Base-by-base conservation (phyloP, 1,284 basidiomycete genomes). In the Coniferiporia sulphurascens region DNA sequence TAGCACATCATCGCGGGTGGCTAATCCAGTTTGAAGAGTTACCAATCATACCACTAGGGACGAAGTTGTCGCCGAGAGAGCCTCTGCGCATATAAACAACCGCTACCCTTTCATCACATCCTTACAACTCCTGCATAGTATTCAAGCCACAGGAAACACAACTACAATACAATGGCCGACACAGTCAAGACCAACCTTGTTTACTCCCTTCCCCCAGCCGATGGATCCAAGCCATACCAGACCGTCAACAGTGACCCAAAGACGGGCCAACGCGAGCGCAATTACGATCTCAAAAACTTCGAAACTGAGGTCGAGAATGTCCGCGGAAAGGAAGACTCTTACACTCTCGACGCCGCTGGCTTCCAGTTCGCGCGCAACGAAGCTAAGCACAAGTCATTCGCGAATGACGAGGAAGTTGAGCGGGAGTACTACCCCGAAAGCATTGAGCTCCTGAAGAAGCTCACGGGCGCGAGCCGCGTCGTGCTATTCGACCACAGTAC, bases 401-500 rank as follows among this genome's bases (percentile, higher is more conserved):
- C 64, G 10, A 71, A 78, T 61, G 79, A 84, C 55, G 76, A 72
- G 4, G 78, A 75, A 27, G 76, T 86, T 55, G 65, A 76, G 63
- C 66, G 65, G 50, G 79, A 79, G 58, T 87, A 87, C 66, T 86
- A 86, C 64, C 76, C 78, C 0, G 85, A 87, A 70, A 81, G 79
- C 62, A 74, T 76, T 41, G 78, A 79, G 66, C 71, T 86, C 48
- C 72, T 86, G 54, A 87, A 86, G 73, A 69, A 79, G 63, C 62
- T 83, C 8, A 85, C 83, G 0, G 85, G 85, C 1, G 85, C 84
- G 0, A 81, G 73, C 58, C 73, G 76, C 34, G 79, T 82, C 13
- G 80, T 84, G 10, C 58, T 84, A 22, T 86, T 86, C 63, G 84
- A 86, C 66, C 84, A 86, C 69, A 86, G 83, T 84, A 61, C 65